phyloP scores from a whole-genome alignment of 768 basidiomycete species.

The Solioccasus polychromus region DNA sequence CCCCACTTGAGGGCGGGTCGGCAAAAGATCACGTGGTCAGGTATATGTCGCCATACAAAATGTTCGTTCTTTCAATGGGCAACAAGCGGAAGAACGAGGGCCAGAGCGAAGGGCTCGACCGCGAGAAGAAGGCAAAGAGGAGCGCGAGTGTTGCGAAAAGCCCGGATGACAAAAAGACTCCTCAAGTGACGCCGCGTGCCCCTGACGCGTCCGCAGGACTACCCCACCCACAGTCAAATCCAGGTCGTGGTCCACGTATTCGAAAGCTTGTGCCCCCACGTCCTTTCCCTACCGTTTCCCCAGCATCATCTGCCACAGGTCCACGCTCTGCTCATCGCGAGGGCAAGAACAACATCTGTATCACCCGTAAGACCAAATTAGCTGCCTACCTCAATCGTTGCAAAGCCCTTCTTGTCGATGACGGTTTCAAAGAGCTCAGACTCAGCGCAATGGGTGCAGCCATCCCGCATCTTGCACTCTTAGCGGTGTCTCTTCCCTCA shows the following conservation, averaged over 20 bases:
- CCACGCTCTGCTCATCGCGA: conserved; percentile 76
- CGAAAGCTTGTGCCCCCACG: conserved; percentile 70
- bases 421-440: conserved; percentile 77
- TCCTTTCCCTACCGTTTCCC: conserved; percentile 73
- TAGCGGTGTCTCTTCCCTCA: conserved; percentile 67
- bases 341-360: conserved; percentile 77
- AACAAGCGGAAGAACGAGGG: conserved; percentile 23
- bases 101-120: neutral
- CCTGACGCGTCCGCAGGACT: conserved; percentile 1
- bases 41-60: neutral
- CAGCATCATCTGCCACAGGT: conserved; percentile 75
- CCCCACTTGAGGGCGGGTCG: conserved; percentile 23
- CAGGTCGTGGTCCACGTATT: conserved; percentile 35
- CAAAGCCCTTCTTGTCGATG: conserved; percentile 65
- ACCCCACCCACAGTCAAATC: conserved; percentile 3
- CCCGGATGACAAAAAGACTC: conserved; percentile 1
- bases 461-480: conserved; percentile 73
- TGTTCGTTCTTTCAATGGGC: conserved; percentile 8
- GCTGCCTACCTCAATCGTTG: conserved; percentile 76
- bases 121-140: conserved; percentile 17
- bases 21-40: conserved; percentile 7
- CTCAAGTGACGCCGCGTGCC: neutral
- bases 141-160: conserved; percentile 2
- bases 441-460: conserved; percentile 87
- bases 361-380: conserved; percentile 73